Percentiles rank a stretch among this genome's conserved stretches.
Conservation (phyloP, 176 grass and related monocot genomes). For the Bonia amplexicaulis region DNA sequence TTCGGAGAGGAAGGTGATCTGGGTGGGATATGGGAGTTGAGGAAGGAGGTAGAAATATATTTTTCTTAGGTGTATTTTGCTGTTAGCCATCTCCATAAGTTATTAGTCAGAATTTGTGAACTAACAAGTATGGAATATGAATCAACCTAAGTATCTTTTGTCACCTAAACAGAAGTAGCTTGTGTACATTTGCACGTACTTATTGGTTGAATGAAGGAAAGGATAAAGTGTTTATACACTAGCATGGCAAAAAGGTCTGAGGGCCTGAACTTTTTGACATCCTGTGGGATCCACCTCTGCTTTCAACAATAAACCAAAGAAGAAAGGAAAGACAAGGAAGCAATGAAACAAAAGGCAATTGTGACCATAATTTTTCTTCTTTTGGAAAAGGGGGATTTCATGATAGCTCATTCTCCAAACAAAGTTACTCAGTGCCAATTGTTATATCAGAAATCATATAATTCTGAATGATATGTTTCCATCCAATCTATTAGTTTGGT, state of each 20-base stretch:
- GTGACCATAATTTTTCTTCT: not conserved
- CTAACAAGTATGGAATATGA: not conserved
- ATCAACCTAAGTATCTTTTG: not conserved
- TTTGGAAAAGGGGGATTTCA: not conserved
- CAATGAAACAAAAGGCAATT: not conserved
- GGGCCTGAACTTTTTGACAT: not conserved
- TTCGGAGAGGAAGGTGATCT: not conserved
- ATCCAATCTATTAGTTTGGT: conserved; percentile 18
- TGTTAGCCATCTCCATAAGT: not conserved
- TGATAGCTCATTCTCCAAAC: conserved; percentile 4
- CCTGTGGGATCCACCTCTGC: not conserved
- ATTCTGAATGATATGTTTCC: not conserved
- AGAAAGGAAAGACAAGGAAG: not conserved
- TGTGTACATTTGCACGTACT: not conserved
- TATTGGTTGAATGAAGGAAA: not conserved
- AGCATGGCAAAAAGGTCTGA: not conserved
- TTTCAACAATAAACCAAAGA: conserved; percentile 5
- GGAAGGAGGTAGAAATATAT: not conserved
- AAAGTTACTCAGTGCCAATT: not conserved
- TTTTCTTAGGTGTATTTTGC: not conserved
- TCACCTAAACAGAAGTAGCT: not conserved
- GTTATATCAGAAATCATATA: not conserved
- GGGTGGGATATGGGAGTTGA: not conserved
- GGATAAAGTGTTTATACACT: not conserved
- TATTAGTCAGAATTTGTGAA: not conserved